These are phyloP conservation scores for Poteriospumella lacustris DNA, from an alignment of 108 stramenopile genomes.

Conservation along the genomic window DNA sequence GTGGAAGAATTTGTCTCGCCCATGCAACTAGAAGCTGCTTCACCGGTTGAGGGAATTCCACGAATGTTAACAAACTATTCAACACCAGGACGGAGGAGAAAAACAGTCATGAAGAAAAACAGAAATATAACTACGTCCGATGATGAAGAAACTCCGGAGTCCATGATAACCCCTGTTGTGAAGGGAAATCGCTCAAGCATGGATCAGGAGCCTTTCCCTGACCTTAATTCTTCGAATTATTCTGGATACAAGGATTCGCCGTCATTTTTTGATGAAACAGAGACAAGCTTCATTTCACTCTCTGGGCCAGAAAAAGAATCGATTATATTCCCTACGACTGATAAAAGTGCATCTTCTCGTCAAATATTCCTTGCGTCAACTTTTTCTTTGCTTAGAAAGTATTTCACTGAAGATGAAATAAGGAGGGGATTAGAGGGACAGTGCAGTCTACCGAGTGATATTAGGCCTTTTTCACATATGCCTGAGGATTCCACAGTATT, in stretches of 20 bases:
- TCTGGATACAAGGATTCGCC: constrained; percentile 6
- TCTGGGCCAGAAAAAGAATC: constrained; percentile 2
- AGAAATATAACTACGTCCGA: constrained; percentile 8
- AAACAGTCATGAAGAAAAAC: constrained; percentile 8
- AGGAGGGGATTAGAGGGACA: constrained; percentile 6
- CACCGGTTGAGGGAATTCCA: constrained; percentile 6
- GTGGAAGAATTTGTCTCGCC: constrained; percentile 6
- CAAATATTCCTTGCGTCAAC: constrained; percentile 7
- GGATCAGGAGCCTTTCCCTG: constrained; percentile 6
- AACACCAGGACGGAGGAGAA: constrained; percentile 6
- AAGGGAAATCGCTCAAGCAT: constrained; percentile 7
- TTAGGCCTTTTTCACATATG: constrained; percentile 3
- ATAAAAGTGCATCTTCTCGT: constrained; percentile 8
- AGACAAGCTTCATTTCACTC: constrained; percentile 7
- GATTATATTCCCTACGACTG: constrained; percentile 7
- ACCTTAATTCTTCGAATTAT: constrained; percentile 9
- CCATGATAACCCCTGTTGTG: constrained; percentile 2
- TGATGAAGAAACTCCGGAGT: constrained; percentile 7
- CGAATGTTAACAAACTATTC: constrained; percentile 8
- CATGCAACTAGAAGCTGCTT: constrained; percentile 7
- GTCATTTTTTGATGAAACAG: constrained; percentile 8
- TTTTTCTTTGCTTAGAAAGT: constrained; percentile 9
- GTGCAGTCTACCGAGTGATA: constrained; percentile 6
- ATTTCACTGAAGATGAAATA: constrained; percentile 9
- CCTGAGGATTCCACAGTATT: constrained; percentile 7